Conservation (phyloP, 352 stramenopile genomes). For the Phytopythium aichiense region DNA sequence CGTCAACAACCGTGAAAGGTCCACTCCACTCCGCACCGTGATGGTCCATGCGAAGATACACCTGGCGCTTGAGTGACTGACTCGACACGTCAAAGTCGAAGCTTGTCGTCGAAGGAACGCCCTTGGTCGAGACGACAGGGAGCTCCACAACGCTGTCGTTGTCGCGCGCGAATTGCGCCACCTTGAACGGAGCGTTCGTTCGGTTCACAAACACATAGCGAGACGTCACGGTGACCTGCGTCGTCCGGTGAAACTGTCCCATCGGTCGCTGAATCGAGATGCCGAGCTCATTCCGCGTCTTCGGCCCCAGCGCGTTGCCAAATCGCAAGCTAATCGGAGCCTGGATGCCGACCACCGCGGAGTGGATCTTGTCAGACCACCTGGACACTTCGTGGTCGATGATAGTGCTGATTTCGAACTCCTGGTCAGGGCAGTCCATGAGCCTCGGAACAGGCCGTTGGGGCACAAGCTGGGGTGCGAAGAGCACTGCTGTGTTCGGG, state of each 20-base stretch:
- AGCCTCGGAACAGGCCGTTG: constrained; percentile 66
- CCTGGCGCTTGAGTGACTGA: constrained; percentile 42
- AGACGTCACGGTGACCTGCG: constrained; percentile 81
- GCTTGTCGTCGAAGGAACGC: constrained; percentile 31
- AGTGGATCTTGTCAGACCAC: constrained; percentile 87
- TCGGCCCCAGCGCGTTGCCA: constrained; percentile 57
- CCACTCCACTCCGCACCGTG: constrained; percentile 76
- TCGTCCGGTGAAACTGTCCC: constrained; percentile 85
- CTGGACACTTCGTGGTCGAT: constrained; percentile 77
- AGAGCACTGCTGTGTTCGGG: constrained; percentile 30
- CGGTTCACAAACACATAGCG: constrained; percentile 89
- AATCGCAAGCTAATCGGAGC: constrained; percentile 78
- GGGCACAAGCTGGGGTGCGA: constrained; percentile 57
- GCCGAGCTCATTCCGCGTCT: constrained; percentile 71
- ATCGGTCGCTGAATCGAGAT: constrained; percentile 84
- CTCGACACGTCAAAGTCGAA: constrained; percentile 72
- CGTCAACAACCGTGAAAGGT: constrained; percentile 72
- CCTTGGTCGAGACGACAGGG: constrained; percentile 29
- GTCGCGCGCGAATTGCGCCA: constrained; percentile 63
- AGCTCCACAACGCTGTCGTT: constrained; percentile 68
- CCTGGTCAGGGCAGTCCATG: constrained; percentile 81
- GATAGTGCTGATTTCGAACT: constrained; percentile 85
- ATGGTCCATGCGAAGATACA: constrained; percentile 79
- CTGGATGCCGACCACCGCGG: constrained; percentile 82
- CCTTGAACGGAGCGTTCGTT: constrained; percentile 64